Percentiles rank a stretch among this genome's conserved stretches.
phyloP scores from a whole-genome alignment of 2,329 filamentous ascomycete species.

The Didymella pomorum region DNA sequence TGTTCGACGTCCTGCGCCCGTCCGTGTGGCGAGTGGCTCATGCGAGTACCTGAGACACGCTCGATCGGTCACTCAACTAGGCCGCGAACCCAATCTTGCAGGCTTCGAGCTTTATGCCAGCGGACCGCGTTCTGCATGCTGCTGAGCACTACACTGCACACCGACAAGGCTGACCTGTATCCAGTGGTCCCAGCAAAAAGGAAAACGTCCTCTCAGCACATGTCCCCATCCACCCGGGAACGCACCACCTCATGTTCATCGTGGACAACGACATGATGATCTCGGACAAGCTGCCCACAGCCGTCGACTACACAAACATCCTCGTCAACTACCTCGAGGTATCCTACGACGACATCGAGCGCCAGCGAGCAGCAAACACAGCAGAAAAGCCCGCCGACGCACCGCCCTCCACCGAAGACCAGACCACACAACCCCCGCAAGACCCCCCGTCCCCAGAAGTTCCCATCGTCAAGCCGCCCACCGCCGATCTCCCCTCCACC shows the following conservation, averaged over 20 bases:
- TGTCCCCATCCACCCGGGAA: constrained; percentile 87
- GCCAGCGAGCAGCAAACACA: constrained; percentile 24
- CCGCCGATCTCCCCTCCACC: constrained; percentile 40
- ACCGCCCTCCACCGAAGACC: constrained; percentile 28
- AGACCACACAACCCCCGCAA: constrained; percentile 42
- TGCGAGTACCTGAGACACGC: too few species aligned
- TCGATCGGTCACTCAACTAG: too few species aligned
- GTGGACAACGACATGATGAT: constrained; percentile 94
- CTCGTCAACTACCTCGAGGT: constrained; percentile 99
- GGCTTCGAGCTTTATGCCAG: constrained; percentile 21
- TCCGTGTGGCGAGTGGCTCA: too few species aligned
- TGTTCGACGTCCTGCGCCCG: too few species aligned
- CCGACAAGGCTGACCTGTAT: constrained; percentile 32
- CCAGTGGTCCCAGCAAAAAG: constrained; percentile 53
- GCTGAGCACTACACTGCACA: constrained; percentile 43
- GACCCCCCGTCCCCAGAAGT: constrained; percentile 52
- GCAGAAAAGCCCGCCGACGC: constrained; percentile 24
- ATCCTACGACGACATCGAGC: constrained; percentile 72
- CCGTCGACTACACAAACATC: constrained; percentile 97
- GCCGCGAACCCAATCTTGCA: too few species aligned
- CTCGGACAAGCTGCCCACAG: constrained; percentile 85
- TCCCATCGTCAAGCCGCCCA: constrained; percentile 32
- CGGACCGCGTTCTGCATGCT: constrained; percentile 19
- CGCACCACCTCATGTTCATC: constrained; percentile 95
- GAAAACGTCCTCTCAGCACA: constrained; percentile 74